Conservation (phyloP, 1,284 basidiomycete genomes). For the Puccinia horiana region DNA sequence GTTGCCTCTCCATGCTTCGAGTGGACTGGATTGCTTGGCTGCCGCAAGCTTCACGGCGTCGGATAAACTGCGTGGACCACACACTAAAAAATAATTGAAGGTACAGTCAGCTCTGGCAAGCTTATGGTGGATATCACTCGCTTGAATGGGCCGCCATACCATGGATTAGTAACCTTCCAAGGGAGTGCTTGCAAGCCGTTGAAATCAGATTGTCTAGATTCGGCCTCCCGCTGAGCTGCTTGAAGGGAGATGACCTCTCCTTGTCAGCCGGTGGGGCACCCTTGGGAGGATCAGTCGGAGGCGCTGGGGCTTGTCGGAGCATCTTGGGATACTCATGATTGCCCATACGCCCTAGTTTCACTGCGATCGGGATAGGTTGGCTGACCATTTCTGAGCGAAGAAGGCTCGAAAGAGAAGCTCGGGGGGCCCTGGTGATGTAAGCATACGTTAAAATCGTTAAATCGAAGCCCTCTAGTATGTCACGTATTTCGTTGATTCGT, state of each 20-base stretch:
- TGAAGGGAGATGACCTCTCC: background rate
- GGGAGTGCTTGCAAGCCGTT: background rate
- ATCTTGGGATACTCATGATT: conserved; percentile 18
- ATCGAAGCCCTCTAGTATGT: background rate
- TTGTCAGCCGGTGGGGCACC: background rate
- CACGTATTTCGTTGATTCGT: conserved; percentile 4
- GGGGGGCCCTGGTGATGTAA: conserved; percentile 8
- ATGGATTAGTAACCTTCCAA: conserved; percentile 17
- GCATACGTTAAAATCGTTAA: conserved; percentile 1
- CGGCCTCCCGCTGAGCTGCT: background rate
- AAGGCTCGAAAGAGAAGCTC: background rate
- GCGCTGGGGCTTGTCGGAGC: conserved; percentile 3
- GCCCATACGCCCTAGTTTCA: background rate
- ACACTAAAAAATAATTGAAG: background rate
- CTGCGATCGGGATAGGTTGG: background rate
- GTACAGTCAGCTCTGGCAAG: background rate
- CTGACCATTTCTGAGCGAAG: conserved; percentile 12
- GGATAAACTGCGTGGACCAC: conserved; percentile 23
- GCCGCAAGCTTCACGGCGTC: conserved; percentile 17
- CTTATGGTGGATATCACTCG: background rate
- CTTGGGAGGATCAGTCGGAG: background rate
- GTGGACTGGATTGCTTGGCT: conserved; percentile 15
- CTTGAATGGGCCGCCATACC: background rate
- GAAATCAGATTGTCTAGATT: conserved; percentile 6
- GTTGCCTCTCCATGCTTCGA: conserved; percentile 26